Base-by-base conservation (phyloP, 208 protist genomes). In the Wallacemonas rigidus region DNA sequence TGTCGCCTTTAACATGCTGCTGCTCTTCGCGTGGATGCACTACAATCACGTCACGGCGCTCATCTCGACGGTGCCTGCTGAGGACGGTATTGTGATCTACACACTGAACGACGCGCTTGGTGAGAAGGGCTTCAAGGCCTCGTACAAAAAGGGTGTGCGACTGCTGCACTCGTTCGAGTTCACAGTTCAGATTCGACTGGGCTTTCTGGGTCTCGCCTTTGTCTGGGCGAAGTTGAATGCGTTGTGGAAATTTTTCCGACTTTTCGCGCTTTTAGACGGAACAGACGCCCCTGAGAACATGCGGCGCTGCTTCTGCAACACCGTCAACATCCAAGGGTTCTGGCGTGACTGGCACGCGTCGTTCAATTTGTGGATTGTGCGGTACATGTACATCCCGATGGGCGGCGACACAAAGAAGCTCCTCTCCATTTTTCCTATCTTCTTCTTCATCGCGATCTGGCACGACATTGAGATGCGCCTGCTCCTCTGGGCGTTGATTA, bases 361-460 rank as follows among this genome's bases (percentile, higher is more conserved):
- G 4, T 95, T 98, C 75, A 98, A 98, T 74, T 74, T 95, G 57
- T 98, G 95, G 92, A 90, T 97, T 56, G 83, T 97, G 60, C 90
- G 95, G 38, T 98, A 98, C 82, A 87, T 98, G 81, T 98, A 98
- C 80, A 87, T 98, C 36, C 95, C 95, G 12, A 85, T 98, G 72
- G 93, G 91, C 47, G 91, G 91, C 38, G 72, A 26, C 36, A 45
- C 36, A 15, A 64, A 40, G 14, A 89, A 93, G 67, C 51, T 85
- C 2, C 55, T 91, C 9, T 86, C 77, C 41, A 89, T 97, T 11
- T 93, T 94, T 53, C 76, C 92, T 17, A 97, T 97, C 61, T 98
- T 98, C 71, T 86, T 94, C 58, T 98, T 98, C 61, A 90, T 98
- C 48, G 93, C 91, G 35, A 71, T 98, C 38, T 98, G 93, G 94